These are phyloP conservation scores for Suillus weaverae DNA, from an alignment of 768 basidiomycete species.

Conservation along the genomic window DNA sequence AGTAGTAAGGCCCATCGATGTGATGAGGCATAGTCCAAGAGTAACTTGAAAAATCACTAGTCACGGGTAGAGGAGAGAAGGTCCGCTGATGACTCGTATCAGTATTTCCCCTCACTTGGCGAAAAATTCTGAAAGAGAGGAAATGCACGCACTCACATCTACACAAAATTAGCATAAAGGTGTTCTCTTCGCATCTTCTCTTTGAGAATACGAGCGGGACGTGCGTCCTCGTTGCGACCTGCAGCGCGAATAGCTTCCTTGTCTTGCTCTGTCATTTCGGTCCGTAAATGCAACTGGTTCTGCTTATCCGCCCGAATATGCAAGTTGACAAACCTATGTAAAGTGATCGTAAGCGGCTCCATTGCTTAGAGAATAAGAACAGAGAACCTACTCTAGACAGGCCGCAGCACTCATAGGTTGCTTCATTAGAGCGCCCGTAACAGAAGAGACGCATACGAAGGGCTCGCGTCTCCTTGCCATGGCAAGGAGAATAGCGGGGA, in stretches of 20 bases:
- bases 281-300: conserved; percentile 14
- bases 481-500: not conserved
- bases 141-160: not conserved
- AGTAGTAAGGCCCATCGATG: not conserved
- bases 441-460: not conserved
- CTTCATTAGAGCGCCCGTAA: not conserved
- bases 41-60: not conserved
- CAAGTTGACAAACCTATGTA: conserved; percentile 7
- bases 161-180: not conserved
- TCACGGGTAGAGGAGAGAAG: not conserved
- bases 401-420: not conserved
- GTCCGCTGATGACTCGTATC: not conserved
- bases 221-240: not conserved
- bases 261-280: conserved; percentile 20
- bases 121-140: not conserved
- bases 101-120: not conserved
- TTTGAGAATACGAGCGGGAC: not conserved
- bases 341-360: not conserved
- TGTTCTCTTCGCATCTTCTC: not conserved
- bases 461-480: not conserved
- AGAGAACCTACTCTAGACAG: not conserved
- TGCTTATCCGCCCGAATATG: conserved; percentile 19
- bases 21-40: not conserved
- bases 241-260: conserved; percentile 9
- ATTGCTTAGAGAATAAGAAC: not conserved